Percentiles rank a stretch among this genome's conserved stretches.
These are phyloP conservation scores for Erucastrum elatum DNA, from an alignment of 345 rosid species.

Conservation along the genomic window DNA sequence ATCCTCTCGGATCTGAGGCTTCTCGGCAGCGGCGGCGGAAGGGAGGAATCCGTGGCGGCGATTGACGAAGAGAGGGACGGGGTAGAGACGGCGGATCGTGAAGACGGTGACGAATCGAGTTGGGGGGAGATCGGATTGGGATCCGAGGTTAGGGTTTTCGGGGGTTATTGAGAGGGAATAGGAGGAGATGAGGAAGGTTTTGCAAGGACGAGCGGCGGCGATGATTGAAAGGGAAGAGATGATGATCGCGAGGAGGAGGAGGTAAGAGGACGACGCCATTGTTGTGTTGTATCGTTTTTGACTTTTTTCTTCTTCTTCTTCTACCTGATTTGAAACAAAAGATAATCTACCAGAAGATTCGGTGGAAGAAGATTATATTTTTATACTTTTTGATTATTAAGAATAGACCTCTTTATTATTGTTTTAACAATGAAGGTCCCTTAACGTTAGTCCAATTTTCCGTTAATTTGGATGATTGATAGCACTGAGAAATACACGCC, in stretches of 20 bases:
- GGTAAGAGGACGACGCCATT: constrained; percentile 35
- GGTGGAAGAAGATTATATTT: not conserved
- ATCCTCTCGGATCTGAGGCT: constrained; percentile 24
- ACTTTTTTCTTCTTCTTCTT: not conserved
- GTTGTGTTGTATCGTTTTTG: constrained; percentile 24
- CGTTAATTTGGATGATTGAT: not conserved
- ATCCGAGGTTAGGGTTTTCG: constrained; percentile 46
- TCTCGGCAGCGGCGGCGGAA: constrained; percentile 9
- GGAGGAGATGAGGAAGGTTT: constrained; percentile 62
- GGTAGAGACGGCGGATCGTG: constrained; percentile 52
- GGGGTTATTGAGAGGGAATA: constrained; percentile 71
- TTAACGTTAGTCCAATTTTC: not conserved
- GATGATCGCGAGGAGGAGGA: constrained; percentile 37
- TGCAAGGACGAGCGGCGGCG: constrained; percentile 52
- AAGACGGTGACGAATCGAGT: constrained; percentile 60
- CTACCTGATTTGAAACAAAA: constrained; percentile 4
- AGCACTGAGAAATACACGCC: not conserved
- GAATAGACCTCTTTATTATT: not conserved
- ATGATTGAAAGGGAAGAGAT: constrained; percentile 34
- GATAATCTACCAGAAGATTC: constrained; percentile 6
- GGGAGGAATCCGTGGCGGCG: constrained; percentile 38
- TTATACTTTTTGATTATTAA: not conserved
- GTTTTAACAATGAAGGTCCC: not conserved
- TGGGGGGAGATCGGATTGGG: constrained; percentile 43
- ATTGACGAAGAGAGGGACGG: constrained; percentile 24